A percentile compares a stretch with the other conserved stretches of the same genome.
phyloP scores from a whole-genome alignment of 2,329 filamentous ascomycete genomes.

The Xylariaceae sp. region DNA sequence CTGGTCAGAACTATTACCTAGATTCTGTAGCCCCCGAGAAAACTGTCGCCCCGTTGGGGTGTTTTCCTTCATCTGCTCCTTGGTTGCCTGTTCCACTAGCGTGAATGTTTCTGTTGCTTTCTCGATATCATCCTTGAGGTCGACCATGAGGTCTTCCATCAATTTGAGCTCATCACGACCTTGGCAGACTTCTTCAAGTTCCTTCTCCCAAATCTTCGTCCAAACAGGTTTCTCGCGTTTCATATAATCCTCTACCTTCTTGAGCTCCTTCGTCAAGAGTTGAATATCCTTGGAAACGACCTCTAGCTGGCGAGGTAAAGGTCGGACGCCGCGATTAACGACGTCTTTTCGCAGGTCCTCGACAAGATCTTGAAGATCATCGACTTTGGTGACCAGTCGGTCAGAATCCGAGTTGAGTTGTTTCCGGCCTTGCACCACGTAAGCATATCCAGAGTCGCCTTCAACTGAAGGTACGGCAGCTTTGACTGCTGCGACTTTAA shows the following conservation, averaged over 20 bases:
- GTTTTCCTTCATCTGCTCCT: constrained; percentile 83
- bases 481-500: constrained; percentile 71
- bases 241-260: constrained; percentile 90
- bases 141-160: constrained; percentile 90
- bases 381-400: constrained; percentile 82
- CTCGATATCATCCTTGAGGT: constrained; percentile 89
- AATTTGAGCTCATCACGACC: constrained; percentile 91
- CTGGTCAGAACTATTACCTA: constrained; percentile 58
- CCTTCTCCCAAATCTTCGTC: constrained; percentile 99
- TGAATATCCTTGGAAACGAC: constrained; percentile 83
- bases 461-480: constrained; percentile 65
- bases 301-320: constrained; percentile 84
- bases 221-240: constrained; percentile 89
- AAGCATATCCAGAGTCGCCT: constrained; percentile 73
- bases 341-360: constrained; percentile 98
- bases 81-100: constrained; percentile 95
- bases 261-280: constrained; percentile 74
- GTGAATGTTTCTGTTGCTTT: constrained; percentile 92
- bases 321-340: constrained; percentile 84
- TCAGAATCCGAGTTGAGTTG: constrained; percentile 82
- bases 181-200: constrained; percentile 91
- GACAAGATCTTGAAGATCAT: constrained; percentile 94
- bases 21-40: constrained; percentile 50
- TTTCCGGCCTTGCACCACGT: constrained; percentile 84
- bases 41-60: constrained; percentile 48